These are phyloP conservation scores for Skeletonema menzelii DNA, from an alignment of 108 stramenopile genomes.

Conservation along the genomic window DNA sequence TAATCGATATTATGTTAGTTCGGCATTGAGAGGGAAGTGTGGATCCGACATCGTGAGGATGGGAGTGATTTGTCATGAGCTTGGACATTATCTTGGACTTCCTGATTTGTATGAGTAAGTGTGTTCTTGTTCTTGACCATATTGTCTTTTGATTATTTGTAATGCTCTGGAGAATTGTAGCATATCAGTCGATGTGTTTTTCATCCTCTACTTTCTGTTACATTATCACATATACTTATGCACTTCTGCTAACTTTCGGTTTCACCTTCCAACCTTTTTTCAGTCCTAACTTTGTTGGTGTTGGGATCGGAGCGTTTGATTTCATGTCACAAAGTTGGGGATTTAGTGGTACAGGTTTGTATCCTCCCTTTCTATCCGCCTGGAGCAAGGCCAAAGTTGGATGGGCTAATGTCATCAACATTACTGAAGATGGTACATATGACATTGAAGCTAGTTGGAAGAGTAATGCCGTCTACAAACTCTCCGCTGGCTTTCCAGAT, in stretches of 20 bases:
- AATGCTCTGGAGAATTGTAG: no score
- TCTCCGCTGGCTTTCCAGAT: constrained; percentile 41
- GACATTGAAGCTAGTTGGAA: constrained; percentile 26
- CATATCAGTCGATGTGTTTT: no score
- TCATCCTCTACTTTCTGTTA: no score
- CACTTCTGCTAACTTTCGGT: no score
- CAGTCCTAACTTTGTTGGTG: constrained; percentile 20
- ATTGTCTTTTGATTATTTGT: no score
- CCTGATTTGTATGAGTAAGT: constrained; percentile 50
- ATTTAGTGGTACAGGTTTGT: constrained; percentile 33
- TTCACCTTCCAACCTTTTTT: no score
- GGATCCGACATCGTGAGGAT: constrained; percentile 43
- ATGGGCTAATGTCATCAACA: constrained; percentile 47
- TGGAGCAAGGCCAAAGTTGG: constrained; percentile 59
- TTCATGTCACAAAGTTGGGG: constrained; percentile 58
- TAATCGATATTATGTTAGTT: constrained; percentile 43
- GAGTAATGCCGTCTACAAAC: constrained; percentile 47
- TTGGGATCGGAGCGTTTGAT: constrained; percentile 45
- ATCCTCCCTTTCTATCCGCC: constrained; percentile 53
- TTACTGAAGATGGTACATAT: constrained; percentile 44
- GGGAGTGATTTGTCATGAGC: constrained; percentile 54
- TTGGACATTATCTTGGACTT: constrained; percentile 52
- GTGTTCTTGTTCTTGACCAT: background rate
- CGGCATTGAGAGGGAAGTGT: constrained; percentile 38
- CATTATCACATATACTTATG: no score